Evolutionary conservation across 352 stramenopile genomes (phyloP).

Genomic region (Globisporangium sylvaticum): DNA sequence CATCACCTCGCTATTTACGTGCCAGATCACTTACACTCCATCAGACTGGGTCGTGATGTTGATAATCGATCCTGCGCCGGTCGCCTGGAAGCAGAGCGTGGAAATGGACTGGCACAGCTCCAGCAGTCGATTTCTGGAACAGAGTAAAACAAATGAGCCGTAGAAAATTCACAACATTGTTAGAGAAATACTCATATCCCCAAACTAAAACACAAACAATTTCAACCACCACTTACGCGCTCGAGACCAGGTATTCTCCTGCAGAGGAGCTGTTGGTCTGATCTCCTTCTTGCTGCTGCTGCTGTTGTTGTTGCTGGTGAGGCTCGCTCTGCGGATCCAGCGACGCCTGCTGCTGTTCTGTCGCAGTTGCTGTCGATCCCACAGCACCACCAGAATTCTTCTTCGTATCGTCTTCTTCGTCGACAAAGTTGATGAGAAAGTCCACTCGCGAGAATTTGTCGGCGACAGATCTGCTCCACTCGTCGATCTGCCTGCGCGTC

Average conservation of each 20-base stretch:
- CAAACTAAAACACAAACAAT: background rate
- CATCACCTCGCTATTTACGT: background rate
- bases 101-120: conserved; percentile 28
- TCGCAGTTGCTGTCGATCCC: background rate
- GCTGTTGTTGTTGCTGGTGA: background rate
- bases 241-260: conserved; percentile 1
- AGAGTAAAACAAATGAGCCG: background rate
- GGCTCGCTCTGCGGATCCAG: background rate
- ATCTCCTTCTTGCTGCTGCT: background rate
- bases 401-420: conserved; percentile 21
- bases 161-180: conserved; percentile 5
- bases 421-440: conserved; percentile 62
- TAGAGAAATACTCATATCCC: background rate
- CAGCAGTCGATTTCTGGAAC: conserved; percentile 22
- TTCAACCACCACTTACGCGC: conserved; percentile 8
- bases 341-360: background rate
- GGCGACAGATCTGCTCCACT: conserved; percentile 53
- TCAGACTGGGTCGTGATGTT: conserved; percentile 25
- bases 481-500: conserved; percentile 43
- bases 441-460: conserved; percentile 62
- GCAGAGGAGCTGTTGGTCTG: background rate
- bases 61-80: conserved; percentile 20
- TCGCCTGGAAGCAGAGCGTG: conserved; percentile 22
- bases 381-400: background rate
- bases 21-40: conserved; percentile 12